A percentile compares a stretch with the other conserved stretches of the same genome.
These are phyloP conservation scores for Haplographium delicatum DNA, from an alignment of 495 filamentous ascomycete genomes.

Conservation along the genomic window DNA sequence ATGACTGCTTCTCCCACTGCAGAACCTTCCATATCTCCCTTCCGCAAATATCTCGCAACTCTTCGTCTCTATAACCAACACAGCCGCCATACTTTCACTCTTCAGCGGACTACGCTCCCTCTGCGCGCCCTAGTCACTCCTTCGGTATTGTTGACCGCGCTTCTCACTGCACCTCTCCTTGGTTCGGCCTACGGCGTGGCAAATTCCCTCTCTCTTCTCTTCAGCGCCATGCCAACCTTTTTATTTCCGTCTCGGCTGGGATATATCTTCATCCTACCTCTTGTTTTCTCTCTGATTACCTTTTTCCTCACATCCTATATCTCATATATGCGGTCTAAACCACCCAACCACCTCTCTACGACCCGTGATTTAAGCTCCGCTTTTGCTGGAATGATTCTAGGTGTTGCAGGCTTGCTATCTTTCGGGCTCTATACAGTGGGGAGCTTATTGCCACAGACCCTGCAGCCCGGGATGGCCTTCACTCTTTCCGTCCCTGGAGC, in stretches of 20 bases:
- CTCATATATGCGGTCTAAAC: constrained; percentile 4
- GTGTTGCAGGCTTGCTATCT: constrained; percentile 8
- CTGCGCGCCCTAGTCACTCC: constrained; percentile 41
- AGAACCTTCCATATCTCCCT: constrained; percentile 21
- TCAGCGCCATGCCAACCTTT: constrained; percentile 39
- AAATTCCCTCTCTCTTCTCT: constrained; percentile 39
- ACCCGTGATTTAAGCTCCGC: background rate
- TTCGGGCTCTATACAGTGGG: constrained; percentile 14
- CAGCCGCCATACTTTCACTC: constrained; percentile 20
- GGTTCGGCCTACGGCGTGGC: constrained; percentile 38
- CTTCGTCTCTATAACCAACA: constrained; percentile 28
- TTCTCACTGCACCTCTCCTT: constrained; percentile 36
- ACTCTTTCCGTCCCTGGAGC: background rate
- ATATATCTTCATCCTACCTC: constrained; percentile 31
- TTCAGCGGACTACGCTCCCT: constrained; percentile 31
- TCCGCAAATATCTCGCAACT: constrained; percentile 35
- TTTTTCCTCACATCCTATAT: background rate
- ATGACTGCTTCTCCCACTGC: constrained; percentile 27
- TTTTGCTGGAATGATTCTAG: constrained; percentile 8
- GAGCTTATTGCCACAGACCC: background rate
- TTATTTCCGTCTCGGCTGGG: constrained; percentile 35
- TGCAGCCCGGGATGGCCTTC: background rate
- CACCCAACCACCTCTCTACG: constrained; percentile 1
- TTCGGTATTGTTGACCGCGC: constrained; percentile 36
- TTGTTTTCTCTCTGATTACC: constrained; percentile 4